A percentile compares a stretch with the other conserved stretches of the same genome.
Evolutionary conservation across 2,329 filamentous ascomycete genomes (phyloP).

Genomic region (Aschersonia sp.): DNA sequence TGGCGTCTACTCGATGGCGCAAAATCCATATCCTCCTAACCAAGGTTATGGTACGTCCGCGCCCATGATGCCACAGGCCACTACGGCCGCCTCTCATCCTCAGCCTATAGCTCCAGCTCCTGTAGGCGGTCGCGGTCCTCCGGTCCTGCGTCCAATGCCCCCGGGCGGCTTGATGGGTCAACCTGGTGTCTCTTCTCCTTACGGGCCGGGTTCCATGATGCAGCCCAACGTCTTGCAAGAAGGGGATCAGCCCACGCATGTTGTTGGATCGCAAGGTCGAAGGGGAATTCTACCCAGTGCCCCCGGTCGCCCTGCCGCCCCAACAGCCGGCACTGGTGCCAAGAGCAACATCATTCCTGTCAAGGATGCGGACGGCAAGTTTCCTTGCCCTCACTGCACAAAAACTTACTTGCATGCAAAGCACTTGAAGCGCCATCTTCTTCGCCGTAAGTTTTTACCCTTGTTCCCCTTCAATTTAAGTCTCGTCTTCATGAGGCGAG

Average conservation of each 20-base stretch:
- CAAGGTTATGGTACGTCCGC: slow-evolving; percentile 40
- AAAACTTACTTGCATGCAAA: slow-evolving; percentile 97
- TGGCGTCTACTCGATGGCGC: slow-evolving; percentile 39
- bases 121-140: slow-evolving; percentile 37
- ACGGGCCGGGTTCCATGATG: slow-evolving; percentile 43
- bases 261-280: slow-evolving; percentile 87
- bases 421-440: slow-evolving; percentile 88
- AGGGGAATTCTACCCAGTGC: slow-evolving; percentile 85
- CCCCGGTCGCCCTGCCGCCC: slow-evolving; percentile 68
- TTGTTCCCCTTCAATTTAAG: no score
- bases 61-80: slow-evolving; percentile 52
- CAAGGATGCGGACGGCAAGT: slow-evolving; percentile 96
- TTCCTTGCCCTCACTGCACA: slow-evolving; percentile 92
- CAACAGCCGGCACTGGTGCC: slow-evolving; percentile 50
- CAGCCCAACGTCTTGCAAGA: slow-evolving; percentile 40
- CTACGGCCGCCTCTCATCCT: slow-evolving; percentile 52
- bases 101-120: slow-evolving; percentile 66
- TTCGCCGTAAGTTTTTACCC: slow-evolving; percentile 64
- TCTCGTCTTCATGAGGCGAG: no score
- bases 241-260: slow-evolving; percentile 63
- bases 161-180: slow-evolving; percentile 48
- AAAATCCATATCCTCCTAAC: slow-evolving; percentile 38
- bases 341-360: slow-evolving; percentile 79
- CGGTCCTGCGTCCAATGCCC: slow-evolving; percentile 55
- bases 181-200: slow-evolving; percentile 42